phyloP scores from a whole-genome alignment of 2,329 filamentous ascomycete species.

The Fusarium transvaalense region DNA sequence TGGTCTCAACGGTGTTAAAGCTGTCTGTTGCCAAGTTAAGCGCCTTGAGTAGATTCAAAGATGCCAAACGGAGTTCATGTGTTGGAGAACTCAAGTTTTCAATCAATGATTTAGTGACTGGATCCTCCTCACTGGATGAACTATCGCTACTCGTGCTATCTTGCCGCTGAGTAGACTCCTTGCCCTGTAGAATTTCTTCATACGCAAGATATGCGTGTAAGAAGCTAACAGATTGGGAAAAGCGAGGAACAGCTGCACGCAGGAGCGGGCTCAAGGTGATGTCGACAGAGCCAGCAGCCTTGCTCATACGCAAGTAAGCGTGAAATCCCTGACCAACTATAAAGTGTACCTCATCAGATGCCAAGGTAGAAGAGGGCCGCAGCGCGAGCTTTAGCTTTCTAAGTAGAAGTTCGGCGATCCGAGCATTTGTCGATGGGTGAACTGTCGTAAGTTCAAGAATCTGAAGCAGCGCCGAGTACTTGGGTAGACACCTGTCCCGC shows the following conservation, averaged over 20 bases:
- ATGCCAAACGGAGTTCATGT: conserved; percentile 78
- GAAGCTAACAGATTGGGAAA: conserved; percentile 74
- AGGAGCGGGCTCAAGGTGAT: conserved; percentile 73
- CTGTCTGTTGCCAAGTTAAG: conserved; percentile 57
- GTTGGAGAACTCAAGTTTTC: conserved; percentile 81
- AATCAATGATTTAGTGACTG: conserved; percentile 74
- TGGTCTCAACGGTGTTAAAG: conserved; percentile 58
- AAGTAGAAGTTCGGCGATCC: conserved; percentile 74
- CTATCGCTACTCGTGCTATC: conserved; percentile 59
- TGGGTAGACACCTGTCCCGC: conserved; percentile 73
- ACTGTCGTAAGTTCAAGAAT: conserved; percentile 72
- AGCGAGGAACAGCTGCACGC: conserved; percentile 73
- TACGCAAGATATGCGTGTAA: conserved; percentile 72
- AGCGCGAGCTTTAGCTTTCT: conserved; percentile 75
- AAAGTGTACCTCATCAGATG: conserved; percentile 75
- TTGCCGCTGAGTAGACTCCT: conserved; percentile 37
- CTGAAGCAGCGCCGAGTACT: conserved; percentile 75
- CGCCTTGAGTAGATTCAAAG: conserved; percentile 77
- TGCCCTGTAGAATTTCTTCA: conserved; percentile 54
- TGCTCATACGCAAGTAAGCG: conserved; percentile 76
- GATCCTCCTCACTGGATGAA: conserved; percentile 64
- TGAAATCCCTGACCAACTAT: conserved; percentile 81
- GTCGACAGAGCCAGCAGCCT: conserved; percentile 69
- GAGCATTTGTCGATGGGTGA: conserved; percentile 74
- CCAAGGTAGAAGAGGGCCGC: conserved; percentile 68